These are phyloP conservation scores for Xerocomus potaroensis DNA, from an alignment of 768 basidiomycete species.

Conservation along the genomic window DNA sequence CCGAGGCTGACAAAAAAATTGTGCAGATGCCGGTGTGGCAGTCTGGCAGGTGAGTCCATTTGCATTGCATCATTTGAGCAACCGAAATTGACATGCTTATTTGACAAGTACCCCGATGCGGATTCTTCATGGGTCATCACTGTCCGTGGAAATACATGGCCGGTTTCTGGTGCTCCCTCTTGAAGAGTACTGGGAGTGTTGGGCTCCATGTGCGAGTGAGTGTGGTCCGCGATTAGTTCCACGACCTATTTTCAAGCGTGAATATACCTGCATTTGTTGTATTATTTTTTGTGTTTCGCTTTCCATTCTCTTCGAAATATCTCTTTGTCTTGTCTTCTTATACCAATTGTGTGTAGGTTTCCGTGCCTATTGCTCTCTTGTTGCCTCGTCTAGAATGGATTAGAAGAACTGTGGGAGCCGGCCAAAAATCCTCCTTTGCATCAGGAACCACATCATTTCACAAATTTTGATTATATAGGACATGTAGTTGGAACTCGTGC, in stretches of 20 bases:
- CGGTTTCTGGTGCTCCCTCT: not conserved
- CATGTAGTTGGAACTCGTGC: not conserved
- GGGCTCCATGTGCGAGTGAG: too few species aligned
- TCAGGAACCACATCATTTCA: not conserved
- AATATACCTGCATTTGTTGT: not conserved
- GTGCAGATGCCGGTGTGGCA: constrained; percentile 34
- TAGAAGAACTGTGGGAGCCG: too few species aligned
- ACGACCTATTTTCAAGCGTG: too few species aligned
- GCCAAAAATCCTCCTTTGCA: not conserved
- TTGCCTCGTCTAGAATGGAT: too few species aligned
- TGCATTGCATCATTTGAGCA: not conserved
- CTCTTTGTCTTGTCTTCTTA: too few species aligned
- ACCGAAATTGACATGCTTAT: not conserved
- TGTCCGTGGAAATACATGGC: constrained; percentile 10
- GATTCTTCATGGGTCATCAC: constrained; percentile 33
- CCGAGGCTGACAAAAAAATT: not conserved
- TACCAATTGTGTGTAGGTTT: too few species aligned
- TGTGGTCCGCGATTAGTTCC: too few species aligned
- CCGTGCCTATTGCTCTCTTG: too few species aligned
- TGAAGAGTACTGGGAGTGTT: not conserved
- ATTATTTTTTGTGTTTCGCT: not conserved
- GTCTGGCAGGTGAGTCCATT: constrained; percentile 32
- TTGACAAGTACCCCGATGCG: constrained; percentile 34
- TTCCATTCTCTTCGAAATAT: too few species aligned
- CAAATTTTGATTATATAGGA: not conserved